phyloP scores from a whole-genome alignment of 208 protist species.

The Angomonas ambiguus region DNA sequence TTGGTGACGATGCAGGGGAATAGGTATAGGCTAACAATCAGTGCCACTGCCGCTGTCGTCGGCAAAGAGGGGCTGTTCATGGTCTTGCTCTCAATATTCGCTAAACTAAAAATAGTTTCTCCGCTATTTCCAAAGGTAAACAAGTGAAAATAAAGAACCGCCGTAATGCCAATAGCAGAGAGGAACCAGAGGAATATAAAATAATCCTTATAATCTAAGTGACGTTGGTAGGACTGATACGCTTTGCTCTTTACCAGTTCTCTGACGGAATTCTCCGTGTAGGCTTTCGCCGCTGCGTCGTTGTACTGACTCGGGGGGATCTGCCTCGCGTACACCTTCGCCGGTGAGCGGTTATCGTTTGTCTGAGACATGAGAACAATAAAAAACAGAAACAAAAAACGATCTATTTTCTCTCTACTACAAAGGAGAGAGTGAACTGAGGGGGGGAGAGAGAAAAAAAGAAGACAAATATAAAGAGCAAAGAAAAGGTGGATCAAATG shows the following conservation, averaged over 20 bases:
- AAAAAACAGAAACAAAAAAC: neutral
- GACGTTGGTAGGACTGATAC: slow-evolving; percentile 49
- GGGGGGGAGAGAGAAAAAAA: too few species aligned
- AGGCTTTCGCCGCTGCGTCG: slow-evolving; percentile 41
- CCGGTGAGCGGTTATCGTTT: too few species aligned
- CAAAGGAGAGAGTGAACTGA: too few species aligned
- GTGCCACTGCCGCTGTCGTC: too few species aligned
- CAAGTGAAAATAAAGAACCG: slow-evolving; percentile 59
- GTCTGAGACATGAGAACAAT: too few species aligned
- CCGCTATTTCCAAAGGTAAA: slow-evolving; percentile 29
- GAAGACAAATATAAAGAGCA: neutral
- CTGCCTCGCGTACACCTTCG: neutral
- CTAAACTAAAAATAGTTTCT: slow-evolving; percentile 15
- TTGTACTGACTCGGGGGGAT: slow-evolving; percentile 33
- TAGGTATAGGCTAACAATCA: slow-evolving; percentile 39
- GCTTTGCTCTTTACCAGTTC: slow-evolving; percentile 36
- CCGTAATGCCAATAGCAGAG: slow-evolving; percentile 39
- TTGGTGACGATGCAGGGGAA: slow-evolving; percentile 52
- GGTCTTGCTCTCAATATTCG: slow-evolving; percentile 11
- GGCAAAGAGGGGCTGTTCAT: too few species aligned
- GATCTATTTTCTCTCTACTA: too few species aligned
- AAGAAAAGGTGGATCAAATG: too few species aligned
- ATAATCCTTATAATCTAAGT: slow-evolving; percentile 59
- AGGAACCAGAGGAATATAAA: slow-evolving; percentile 74
- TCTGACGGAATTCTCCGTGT: slow-evolving; percentile 54